A percentile compares a stretch with the other conserved stretches of the same genome.
Evolutionary conservation across 2,329 filamentous ascomycete genomes (phyloP).

Genomic region (Cytospora paraplurivora): DNA sequence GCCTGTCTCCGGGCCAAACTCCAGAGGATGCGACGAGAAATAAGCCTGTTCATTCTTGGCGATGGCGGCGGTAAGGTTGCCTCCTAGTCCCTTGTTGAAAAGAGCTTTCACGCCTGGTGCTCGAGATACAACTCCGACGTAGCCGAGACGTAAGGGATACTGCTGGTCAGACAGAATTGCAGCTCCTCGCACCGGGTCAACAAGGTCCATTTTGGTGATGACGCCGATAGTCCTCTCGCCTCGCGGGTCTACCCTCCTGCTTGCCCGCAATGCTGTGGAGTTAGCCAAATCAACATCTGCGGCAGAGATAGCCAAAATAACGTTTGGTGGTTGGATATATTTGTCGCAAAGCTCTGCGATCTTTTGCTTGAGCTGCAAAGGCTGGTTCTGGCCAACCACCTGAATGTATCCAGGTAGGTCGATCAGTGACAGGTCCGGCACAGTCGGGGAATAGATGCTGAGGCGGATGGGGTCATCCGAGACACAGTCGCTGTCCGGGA

Average conservation of each 20-base stretch:
- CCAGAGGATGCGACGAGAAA: slow-evolving; percentile 79
- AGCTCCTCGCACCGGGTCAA: slow-evolving; percentile 78
- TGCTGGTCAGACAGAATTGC: slow-evolving; percentile 84
- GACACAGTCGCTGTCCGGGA: slow-evolving; percentile 88
- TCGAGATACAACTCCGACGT: slow-evolving; percentile 91
- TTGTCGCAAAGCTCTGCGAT: slow-evolving; percentile 97
- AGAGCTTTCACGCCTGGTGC: slow-evolving; percentile 70
- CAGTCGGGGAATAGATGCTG: slow-evolving; percentile 91
- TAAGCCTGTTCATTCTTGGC: slow-evolving; percentile 84
- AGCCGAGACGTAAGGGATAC: slow-evolving; percentile 91
- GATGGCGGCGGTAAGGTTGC: slow-evolving; percentile 79
- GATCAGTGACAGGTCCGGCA: slow-evolving; percentile 93
- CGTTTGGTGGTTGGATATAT: slow-evolving; percentile 94
- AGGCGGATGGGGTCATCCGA: slow-evolving; percentile 96
- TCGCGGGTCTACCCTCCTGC: slow-evolving; percentile 86
- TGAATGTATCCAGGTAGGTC: slow-evolving; percentile 98
- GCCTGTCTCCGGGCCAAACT: slow-evolving; percentile 74
- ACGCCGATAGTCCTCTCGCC: slow-evolving; percentile 97
- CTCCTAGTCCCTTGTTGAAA: slow-evolving; percentile 75
- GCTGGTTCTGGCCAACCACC: slow-evolving; percentile 88
- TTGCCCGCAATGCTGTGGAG: slow-evolving; percentile 87
- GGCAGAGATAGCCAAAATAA: slow-evolving; percentile 95
- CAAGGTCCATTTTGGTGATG: slow-evolving; percentile 98
- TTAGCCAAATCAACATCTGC: slow-evolving; percentile 97
- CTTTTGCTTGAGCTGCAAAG: slow-evolving; percentile 88